phyloP scores from a whole-genome alignment of 148 eudicot genomes.

The Euryodendron excelsum region DNA sequence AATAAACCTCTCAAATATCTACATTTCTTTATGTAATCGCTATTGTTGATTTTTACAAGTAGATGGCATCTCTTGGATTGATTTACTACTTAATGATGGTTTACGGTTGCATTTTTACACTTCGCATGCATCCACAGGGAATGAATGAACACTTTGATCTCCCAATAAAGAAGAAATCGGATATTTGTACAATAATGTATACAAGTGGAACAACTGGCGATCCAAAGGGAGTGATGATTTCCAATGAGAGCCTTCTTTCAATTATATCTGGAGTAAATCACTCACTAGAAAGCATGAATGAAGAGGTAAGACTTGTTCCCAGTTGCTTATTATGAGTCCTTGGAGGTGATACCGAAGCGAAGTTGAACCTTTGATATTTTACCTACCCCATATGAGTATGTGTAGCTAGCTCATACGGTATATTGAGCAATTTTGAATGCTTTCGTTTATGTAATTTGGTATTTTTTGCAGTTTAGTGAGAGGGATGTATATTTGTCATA shows the following conservation, averaged over 20 bases:
- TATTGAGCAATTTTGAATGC: background rate
- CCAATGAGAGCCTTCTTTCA: constrained; percentile 76
- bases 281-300: constrained; percentile 69
- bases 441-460: background rate
- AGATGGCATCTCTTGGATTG: background rate
- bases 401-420: background rate
- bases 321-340: background rate
- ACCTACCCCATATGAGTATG: background rate
- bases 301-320: constrained; percentile 46
- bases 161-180: constrained; percentile 69
- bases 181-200: constrained; percentile 94
- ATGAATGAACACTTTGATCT: constrained; percentile 48
- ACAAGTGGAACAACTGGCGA: constrained; percentile 99
- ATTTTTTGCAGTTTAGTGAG: constrained; percentile 49
- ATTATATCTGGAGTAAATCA: constrained; percentile 74
- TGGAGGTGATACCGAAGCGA: background rate
- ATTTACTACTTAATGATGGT: background rate
- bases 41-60: background rate
- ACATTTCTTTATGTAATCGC: background rate
- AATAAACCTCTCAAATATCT: background rate
- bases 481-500: constrained; percentile 76
- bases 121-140: constrained; percentile 43
- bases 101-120: too few species aligned
- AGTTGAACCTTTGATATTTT: background rate
- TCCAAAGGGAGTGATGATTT: constrained; percentile 93